These are phyloP conservation scores for Pseudocercospora musae DNA, from an alignment of 2,329 filamentous ascomycete species.

Conservation along the genomic window DNA sequence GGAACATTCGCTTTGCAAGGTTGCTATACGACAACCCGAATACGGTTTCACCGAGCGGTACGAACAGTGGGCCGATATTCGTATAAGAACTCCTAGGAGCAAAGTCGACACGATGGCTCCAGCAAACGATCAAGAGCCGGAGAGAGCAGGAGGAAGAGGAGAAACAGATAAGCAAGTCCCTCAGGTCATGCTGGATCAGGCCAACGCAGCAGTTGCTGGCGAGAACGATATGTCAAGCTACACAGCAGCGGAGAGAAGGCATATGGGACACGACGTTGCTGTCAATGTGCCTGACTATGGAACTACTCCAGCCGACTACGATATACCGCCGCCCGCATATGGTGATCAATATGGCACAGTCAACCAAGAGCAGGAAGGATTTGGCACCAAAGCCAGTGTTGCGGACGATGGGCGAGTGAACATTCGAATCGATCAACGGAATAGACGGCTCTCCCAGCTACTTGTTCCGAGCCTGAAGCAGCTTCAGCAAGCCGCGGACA, in stretches of 20 bases:
- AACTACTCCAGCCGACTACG: constrained; percentile 14
- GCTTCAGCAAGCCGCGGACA: constrained; percentile 49
- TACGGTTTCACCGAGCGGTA: neutral
- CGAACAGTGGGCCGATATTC: neutral
- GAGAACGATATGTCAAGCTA: constrained; percentile 16
- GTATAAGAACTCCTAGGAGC: neutral
- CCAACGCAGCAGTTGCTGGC: constrained; percentile 26
- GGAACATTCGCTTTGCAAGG: neutral
- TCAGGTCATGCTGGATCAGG: constrained; percentile 30
- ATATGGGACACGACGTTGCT: constrained; percentile 29
- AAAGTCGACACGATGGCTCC: constrained; percentile 7
- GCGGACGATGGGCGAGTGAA: constrained; percentile 71
- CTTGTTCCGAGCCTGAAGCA: constrained; percentile 62
- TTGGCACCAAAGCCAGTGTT: constrained; percentile 40
- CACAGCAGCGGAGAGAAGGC: constrained; percentile 20
- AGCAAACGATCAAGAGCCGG: constrained; percentile 6
- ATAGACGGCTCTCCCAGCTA: constrained; percentile 62
- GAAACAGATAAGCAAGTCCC: constrained; percentile 15
- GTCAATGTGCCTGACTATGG: constrained; percentile 13
- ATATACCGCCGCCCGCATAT: constrained; percentile 40
- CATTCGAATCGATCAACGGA: constrained; percentile 74
- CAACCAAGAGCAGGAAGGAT: constrained; percentile 38
- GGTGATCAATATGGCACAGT: constrained; percentile 39
- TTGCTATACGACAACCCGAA: neutral
- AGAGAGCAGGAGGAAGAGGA: neutral